A percentile compares a stretch with the other conserved stretches of the same genome.
Evolutionary conservation across 2,329 filamentous ascomycete genomes (phyloP).

Genomic region (Penicillium sp.): DNA sequence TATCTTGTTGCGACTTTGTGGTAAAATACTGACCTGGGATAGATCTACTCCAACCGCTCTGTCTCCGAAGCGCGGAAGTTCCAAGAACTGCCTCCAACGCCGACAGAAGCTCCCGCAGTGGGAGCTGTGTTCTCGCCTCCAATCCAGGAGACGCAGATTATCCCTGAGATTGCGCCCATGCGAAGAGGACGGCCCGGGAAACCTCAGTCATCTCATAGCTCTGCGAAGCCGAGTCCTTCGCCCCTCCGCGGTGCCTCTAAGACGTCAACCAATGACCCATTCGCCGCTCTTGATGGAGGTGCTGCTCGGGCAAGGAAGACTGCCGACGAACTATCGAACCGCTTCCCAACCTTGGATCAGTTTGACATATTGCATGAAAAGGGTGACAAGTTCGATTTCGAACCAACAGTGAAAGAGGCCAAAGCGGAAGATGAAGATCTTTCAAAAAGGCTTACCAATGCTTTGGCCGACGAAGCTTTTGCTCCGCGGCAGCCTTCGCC

Average conservation of each 20-base stretch:
- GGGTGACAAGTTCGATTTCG: slow-evolving; percentile 80
- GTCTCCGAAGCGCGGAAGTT: slow-evolving; percentile 62
- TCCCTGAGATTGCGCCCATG: slow-evolving; percentile 94
- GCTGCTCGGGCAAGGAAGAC: slow-evolving; percentile 47
- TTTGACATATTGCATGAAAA: slow-evolving; percentile 87
- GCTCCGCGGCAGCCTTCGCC: slow-evolving; percentile 47
- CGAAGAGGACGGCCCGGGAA: slow-evolving; percentile 73
- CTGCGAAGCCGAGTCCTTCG: slow-evolving; percentile 61
- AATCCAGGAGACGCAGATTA: slow-evolving; percentile 64
- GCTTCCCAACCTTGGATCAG: slow-evolving; percentile 88
- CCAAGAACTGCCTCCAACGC: slow-evolving; percentile 58
- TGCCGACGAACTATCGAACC: slow-evolving; percentile 75
- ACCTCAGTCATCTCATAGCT: slow-evolving; percentile 44
- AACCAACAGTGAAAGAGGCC: slow-evolving; percentile 50
- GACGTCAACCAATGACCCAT: slow-evolving; percentile 68
- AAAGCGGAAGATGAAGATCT: slow-evolving; percentile 51
- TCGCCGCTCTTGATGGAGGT: slow-evolving; percentile 79
- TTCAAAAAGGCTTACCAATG: slow-evolving; percentile 67
- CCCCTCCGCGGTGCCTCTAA: slow-evolving; percentile 57
- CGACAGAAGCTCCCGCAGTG: slow-evolving; percentile 60
- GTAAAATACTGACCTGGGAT: slow-evolving; percentile 13
- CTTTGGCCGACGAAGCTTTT: slow-evolving; percentile 82
- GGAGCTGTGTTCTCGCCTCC: slow-evolving; percentile 81
- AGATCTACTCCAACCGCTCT: slow-evolving; percentile 69
- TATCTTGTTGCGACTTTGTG: neutral